Evolutionary conservation across 2,329 filamentous ascomycete species (phyloP).

Genomic region (Metarhizium robertsii): DNA sequence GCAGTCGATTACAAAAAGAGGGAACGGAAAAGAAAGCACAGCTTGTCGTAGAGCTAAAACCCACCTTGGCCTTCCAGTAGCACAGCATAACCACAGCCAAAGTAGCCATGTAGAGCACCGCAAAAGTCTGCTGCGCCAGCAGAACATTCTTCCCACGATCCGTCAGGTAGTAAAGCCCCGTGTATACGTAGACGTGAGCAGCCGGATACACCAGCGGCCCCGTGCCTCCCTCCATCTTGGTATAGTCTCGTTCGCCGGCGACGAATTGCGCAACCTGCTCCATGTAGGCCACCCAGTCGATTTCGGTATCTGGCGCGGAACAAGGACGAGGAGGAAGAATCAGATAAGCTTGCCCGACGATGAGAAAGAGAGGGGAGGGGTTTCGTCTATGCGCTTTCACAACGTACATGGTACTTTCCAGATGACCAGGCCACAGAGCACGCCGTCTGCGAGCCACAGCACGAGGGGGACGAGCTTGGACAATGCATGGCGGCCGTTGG

Average conservation of each 20-base stretch:
- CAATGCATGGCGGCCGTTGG: slow-evolving; percentile 38
- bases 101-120: slow-evolving; percentile 65
- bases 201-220: slow-evolving; percentile 94
- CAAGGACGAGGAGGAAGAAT: neutral
- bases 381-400: too few relatives aligned
- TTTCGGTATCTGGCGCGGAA: slow-evolving; percentile 67
- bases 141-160: slow-evolving; percentile 65
- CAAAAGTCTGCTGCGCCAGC: slow-evolving; percentile 78
- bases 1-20: neutral
- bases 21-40: neutral
- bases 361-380: too few relatives aligned
- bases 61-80: slow-evolving; percentile 65
- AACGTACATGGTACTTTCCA: slow-evolving; percentile 73
- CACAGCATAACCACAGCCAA: slow-evolving; percentile 71
- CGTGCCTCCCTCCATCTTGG: slow-evolving; percentile 74
- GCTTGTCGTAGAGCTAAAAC: neutral
- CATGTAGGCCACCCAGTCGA: slow-evolving; percentile 98
- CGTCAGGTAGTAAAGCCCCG: slow-evolving; percentile 67
- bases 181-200: slow-evolving; percentile 87
- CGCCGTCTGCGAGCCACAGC: slow-evolving; percentile 60
- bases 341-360: neutral
- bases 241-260: slow-evolving; percentile 81
- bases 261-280: slow-evolving; percentile 75
- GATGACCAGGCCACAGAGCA: slow-evolving; percentile 65
- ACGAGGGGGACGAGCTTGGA: slow-evolving; percentile 45